Evolutionary conservation across 306 rosid genomes (phyloP).

Genomic region (Abrus precatorius): DNA sequence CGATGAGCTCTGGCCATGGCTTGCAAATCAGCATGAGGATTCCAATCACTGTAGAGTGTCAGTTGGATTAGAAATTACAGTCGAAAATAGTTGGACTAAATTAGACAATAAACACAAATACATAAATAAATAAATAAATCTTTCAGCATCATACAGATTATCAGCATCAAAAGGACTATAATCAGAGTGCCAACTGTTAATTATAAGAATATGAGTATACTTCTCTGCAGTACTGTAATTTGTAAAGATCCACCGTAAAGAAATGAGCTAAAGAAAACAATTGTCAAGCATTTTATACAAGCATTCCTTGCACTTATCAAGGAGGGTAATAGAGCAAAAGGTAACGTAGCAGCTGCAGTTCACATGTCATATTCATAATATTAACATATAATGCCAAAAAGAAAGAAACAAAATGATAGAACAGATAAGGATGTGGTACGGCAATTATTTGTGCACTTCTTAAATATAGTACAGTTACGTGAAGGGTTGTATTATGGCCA

Average conservation of each 20-base stretch:
- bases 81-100: conserved; percentile 9
- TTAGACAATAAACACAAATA: conserved; percentile 4
- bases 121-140: neutral
- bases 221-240: neutral
- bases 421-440: too few relatives aligned
- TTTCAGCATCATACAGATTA: conserved; percentile 5
- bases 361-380: neutral
- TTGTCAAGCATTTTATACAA: neutral
- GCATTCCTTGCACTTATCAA: neutral
- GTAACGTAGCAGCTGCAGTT: neutral
- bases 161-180: neutral
- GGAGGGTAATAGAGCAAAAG: neutral
- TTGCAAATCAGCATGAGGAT: conserved; percentile 99
- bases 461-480: too few relatives aligned
- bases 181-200: conserved; percentile 11
- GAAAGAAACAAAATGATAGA: too few relatives aligned
- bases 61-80: conserved; percentile 25
- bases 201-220: conserved; percentile 1
- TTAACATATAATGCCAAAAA: too few relatives aligned
- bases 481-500: too few relatives aligned
- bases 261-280: neutral
- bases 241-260: neutral
- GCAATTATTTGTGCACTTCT: too few relatives aligned
- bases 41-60: conserved; percentile 88
- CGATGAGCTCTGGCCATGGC: conserved; percentile 99